A percentile compares a stretch with the other conserved stretches of the same genome.
Evolutionary conservation across 2,329 filamentous ascomycete genomes (phyloP).

Genomic region (Cytospora mali): DNA sequence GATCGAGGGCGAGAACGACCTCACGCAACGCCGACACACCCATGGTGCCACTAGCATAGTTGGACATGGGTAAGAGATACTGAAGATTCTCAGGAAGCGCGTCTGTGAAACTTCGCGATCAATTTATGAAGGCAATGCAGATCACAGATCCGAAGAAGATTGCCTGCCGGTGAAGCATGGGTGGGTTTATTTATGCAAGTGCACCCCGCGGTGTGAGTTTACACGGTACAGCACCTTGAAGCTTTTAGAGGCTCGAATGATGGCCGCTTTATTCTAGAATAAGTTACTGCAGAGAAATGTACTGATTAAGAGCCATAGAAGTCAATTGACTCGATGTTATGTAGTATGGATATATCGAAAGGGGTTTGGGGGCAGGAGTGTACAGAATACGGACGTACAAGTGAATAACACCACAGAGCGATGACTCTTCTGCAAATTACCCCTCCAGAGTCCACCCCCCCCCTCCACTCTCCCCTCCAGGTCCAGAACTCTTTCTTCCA

Average conservation of each 20-base stretch:
- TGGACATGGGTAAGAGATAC: conserved; percentile 19
- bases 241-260: background rate
- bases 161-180: conserved; percentile 20
- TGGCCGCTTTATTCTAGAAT: background rate
- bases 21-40: conserved; percentile 55
- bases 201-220: background rate
- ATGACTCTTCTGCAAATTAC: conserved; percentile 1
- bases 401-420: background rate
- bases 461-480: background rate
- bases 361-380: background rate
- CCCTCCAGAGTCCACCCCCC: background rate
- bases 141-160: conserved; percentile 14
- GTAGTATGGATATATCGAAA: background rate
- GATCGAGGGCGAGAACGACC: conserved; percentile 38
- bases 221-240: background rate
- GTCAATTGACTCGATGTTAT: background rate
- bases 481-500: background rate
- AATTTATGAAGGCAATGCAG: background rate
- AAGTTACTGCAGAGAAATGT: background rate
- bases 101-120: background rate
- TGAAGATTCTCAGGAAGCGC: background rate
- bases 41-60: conserved; percentile 50
- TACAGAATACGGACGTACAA: background rate
- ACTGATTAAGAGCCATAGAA: background rate
- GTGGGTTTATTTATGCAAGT: background rate